These are phyloP conservation scores for Nasturtium officinale DNA, from an alignment of 345 rosid species.

Conservation along the genomic window DNA sequence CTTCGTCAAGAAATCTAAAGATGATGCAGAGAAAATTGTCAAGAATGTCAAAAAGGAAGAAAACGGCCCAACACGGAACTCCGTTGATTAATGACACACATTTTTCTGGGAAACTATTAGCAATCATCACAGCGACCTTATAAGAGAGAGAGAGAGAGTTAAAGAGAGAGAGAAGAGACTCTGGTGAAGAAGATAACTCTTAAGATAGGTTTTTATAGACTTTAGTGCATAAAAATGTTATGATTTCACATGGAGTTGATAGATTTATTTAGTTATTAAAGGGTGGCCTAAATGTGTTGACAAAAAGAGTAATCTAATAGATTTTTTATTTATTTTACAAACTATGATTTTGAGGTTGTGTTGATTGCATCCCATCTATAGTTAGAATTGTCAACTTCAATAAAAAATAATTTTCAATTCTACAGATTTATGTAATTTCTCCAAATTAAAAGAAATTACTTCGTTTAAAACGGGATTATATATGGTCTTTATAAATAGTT, in stretches of 20 bases:
- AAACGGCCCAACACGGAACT: constrained; percentile 44
- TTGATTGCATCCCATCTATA: neutral
- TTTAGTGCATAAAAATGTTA: neutral
- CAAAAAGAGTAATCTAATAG: too few species aligned
- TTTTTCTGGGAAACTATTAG: constrained; percentile 33
- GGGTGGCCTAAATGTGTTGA: too few species aligned
- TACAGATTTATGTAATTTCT: too few species aligned
- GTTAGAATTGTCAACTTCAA: too few species aligned
- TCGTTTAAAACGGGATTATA: too few species aligned
- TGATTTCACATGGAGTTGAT: neutral
- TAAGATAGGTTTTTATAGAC: constrained; percentile 17
- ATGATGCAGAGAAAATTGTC: constrained; percentile 54
- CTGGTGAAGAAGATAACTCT: neutral
- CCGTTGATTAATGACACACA: constrained; percentile 42
- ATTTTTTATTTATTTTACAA: too few species aligned
- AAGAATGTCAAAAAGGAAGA: constrained; percentile 60
- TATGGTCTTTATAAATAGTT: too few species aligned
- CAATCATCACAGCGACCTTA: constrained; percentile 31
- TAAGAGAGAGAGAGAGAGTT: constrained; percentile 10
- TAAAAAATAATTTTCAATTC: too few species aligned
- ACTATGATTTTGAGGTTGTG: neutral
- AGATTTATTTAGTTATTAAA: neutral
- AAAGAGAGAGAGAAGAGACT: neutral
- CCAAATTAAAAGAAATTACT: too few species aligned
- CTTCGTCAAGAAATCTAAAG: constrained; percentile 54